These are phyloP conservation scores for Alternaria alternata DNA, from an alignment of 2,329 filamentous ascomycete genomes.

Conservation along the genomic window DNA sequence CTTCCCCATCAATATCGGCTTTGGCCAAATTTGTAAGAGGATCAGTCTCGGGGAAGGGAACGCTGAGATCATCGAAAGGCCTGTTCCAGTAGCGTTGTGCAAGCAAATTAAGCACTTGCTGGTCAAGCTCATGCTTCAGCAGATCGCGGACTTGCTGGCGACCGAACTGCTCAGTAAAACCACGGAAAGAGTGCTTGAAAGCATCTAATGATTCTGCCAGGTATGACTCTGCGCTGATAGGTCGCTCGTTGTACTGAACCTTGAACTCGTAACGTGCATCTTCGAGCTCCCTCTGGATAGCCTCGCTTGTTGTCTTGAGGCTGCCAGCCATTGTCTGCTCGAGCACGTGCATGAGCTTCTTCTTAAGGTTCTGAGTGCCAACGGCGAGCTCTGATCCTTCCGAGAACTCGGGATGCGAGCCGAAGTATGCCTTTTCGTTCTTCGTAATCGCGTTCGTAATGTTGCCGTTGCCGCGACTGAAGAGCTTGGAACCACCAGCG, in stretches of 20 bases:
- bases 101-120: conserved; percentile 90
- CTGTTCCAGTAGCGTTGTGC: conserved; percentile 98
- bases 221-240: conserved; percentile 94
- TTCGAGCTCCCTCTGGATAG: conserved; percentile 92
- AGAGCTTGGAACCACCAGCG: conserved; percentile 70
- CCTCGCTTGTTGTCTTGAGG: conserved; percentile 86
- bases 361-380: conserved; percentile 85
- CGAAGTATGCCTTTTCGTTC: conserved; percentile 90
- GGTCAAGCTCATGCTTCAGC: conserved; percentile 90
- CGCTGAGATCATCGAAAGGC: conserved; percentile 82
- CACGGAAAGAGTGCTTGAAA: conserved; percentile 98
- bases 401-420: conserved; percentile 84
- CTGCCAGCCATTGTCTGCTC: conserved; percentile 97
- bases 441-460: conserved; percentile 82
- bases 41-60: conserved; percentile 72
- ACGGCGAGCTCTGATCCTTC: conserved; percentile 75
- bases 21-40: conserved; percentile 81
- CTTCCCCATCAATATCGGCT: conserved; percentile 74
- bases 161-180: conserved; percentile 89
- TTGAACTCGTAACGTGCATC: conserved; percentile 99
- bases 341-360: conserved; percentile 95
- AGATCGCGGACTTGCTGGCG: conserved; percentile 87
- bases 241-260: conserved; percentile 97
- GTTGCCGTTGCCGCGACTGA: conserved; percentile 82
- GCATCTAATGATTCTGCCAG: conserved; percentile 92